These are phyloP conservation scores for Ogataea naganishii DNA, from an alignment of 805 yeast species.

Conservation along the genomic window DNA sequence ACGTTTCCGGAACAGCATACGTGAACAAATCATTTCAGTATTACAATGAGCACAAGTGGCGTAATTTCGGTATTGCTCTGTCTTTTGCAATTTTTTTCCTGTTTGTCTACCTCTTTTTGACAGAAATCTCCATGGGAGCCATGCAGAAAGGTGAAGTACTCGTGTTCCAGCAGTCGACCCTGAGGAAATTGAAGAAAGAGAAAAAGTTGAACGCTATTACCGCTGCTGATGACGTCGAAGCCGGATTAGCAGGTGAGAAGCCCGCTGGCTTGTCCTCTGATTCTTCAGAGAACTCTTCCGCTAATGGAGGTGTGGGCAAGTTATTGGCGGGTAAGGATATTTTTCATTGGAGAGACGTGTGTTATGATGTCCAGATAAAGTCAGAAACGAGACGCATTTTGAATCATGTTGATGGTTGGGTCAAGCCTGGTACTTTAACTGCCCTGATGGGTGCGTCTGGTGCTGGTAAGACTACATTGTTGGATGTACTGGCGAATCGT, in stretches of 20 bases:
- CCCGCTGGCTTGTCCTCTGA: conserved; percentile 16
- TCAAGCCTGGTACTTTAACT: conserved; percentile 73
- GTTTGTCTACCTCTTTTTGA: conserved; percentile 38
- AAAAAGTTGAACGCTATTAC: conserved; percentile 16
- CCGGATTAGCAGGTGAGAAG: conserved; percentile 14
- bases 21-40: conserved; percentile 41
- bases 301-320: conserved; percentile 19
- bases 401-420: conserved; percentile 71
- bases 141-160: conserved; percentile 66
- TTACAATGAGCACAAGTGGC: conserved; percentile 57
- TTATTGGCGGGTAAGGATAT: conserved; percentile 34
- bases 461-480: conserved; percentile 51
- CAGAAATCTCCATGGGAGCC: conserved; percentile 54
- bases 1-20: conserved; percentile 55
- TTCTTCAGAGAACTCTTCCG: conserved; percentile 12
- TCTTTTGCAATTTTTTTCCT: conserved; percentile 51
- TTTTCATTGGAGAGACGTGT: conserved; percentile 72
- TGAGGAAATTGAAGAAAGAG: conserved; percentile 37
- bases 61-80: conserved; percentile 64
- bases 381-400: conserved; percentile 52
- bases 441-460: conserved; percentile 66
- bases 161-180: conserved; percentile 43
- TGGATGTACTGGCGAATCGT: conserved; percentile 46
- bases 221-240: conserved; percentile 20
- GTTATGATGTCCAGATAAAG: conserved; percentile 61